Percentiles rank a stretch among this genome's conserved stretches.
phyloP scores from a whole-genome alignment of 108 stramenopile species.

The Skeletonema potamos region DNA sequence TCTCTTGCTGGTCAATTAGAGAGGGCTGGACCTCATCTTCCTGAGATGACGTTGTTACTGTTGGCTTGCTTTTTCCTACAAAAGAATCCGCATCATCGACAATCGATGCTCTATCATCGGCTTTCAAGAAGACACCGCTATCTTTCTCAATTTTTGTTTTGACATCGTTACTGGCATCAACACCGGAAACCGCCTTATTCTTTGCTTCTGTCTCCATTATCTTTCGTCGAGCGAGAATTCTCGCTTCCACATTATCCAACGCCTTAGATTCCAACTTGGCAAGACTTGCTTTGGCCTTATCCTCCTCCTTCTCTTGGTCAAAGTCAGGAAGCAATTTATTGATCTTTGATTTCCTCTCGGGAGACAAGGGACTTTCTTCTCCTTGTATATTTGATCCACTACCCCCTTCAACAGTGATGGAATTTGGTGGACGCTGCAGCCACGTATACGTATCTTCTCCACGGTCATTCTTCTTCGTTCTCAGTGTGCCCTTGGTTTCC shows the following conservation, averaged over 20 bases:
- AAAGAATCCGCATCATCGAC: slow-evolving; percentile 14
- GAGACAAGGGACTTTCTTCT: not conserved
- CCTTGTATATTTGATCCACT: not conserved
- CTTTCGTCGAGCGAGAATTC: slow-evolving; percentile 32
- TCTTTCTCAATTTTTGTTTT: not conserved
- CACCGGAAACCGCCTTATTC: not conserved
- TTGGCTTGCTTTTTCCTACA: not conserved
- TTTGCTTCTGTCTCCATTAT: slow-evolving; percentile 15
- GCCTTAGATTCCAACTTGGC: slow-evolving; percentile 12
- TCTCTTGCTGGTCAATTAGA: not conserved
- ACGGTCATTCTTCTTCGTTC: slow-evolving; percentile 1
- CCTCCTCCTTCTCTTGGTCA: slow-evolving; percentile 14
- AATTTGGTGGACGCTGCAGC: slow-evolving; percentile 40
- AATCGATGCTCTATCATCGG: not conserved
- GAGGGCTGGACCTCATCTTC: not conserved
- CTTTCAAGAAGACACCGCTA: not conserved
- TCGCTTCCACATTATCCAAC: slow-evolving; percentile 39
- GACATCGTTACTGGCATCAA: not conserved
- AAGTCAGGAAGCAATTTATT: slow-evolving; percentile 26
- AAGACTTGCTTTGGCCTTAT: slow-evolving; percentile 21
- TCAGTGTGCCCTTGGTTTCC: slow-evolving; percentile 40
- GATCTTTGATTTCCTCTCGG: slow-evolving; percentile 13
- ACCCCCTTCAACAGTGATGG: slow-evolving; percentile 39
- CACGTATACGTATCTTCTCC: slow-evolving; percentile 18
- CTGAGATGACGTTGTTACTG: not conserved